These are phyloP conservation scores for Anisogramma anomala DNA, from an alignment of 2,329 filamentous ascomycete genomes.

Conservation along the genomic window DNA sequence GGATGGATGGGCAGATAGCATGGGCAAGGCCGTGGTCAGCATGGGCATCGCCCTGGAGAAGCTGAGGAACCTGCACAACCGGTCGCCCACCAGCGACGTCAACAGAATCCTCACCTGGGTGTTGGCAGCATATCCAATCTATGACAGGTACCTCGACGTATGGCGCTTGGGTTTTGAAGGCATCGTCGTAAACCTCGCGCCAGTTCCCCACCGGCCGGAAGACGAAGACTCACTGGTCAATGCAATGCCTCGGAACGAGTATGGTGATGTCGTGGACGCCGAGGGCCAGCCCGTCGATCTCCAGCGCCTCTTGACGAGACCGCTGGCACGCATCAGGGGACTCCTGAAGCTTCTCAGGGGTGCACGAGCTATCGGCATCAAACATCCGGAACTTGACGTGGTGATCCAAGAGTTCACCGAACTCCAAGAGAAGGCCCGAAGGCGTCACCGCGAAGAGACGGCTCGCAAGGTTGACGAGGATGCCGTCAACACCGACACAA, in stretches of 20 bases:
- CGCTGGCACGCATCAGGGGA: conserved; percentile 77
- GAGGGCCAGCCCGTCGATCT: conserved; percentile 89
- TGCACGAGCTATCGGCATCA: conserved; percentile 45
- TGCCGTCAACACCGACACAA: conserved; percentile 71
- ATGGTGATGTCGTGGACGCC: conserved; percentile 57
- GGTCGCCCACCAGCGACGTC: conserved; percentile 63
- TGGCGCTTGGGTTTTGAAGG: conserved; percentile 95
- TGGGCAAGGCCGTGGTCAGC: conserved; percentile 79
- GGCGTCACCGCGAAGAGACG: conserved; percentile 49
- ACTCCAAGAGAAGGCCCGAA: conserved; percentile 66
- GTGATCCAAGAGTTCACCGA: conserved; percentile 54
- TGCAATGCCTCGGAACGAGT: conserved; percentile 47
- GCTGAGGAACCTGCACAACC: conserved; percentile 66
- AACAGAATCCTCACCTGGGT: conserved; percentile 72
- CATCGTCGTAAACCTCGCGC: conserved; percentile 83
- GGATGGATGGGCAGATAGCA: conserved; percentile 42
- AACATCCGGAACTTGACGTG: conserved; percentile 42
- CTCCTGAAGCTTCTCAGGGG: conserved; percentile 72
- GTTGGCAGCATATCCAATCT: conserved; percentile 63
- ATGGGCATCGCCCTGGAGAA: conserved; percentile 89
- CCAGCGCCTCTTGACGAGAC: conserved; percentile 80
- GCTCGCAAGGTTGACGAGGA: conserved; percentile 75
- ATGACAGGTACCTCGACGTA: conserved; percentile 71
- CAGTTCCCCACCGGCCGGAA: conserved; percentile 41
- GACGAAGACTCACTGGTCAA: conserved; percentile 50